Evolutionary conservation across 768 basidiomycete species (phyloP).

Genomic region (Leccinum fibrillosum): DNA sequence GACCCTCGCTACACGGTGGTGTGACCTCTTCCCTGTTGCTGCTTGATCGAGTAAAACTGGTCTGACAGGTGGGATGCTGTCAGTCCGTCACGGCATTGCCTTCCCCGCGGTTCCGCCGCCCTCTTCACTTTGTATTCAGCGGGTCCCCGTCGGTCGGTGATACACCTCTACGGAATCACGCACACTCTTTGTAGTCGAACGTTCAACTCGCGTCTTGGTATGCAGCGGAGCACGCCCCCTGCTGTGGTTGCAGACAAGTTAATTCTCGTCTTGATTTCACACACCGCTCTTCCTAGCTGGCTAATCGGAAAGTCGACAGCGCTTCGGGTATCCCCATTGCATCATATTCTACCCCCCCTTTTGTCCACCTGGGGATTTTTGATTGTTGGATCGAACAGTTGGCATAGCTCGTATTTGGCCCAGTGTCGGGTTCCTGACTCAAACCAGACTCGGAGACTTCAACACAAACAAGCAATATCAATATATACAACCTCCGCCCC

Average conservation of each 20-base stretch:
- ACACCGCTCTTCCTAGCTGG: not conserved
- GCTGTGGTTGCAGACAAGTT: not conserved
- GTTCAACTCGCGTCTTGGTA: not conserved
- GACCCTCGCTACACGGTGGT: not conserved
- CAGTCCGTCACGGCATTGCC: not conserved
- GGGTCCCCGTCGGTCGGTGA: not conserved
- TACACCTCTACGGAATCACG: not conserved
- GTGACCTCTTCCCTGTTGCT: not conserved
- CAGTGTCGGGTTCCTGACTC: constrained; percentile 15
- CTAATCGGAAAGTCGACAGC: not conserved
- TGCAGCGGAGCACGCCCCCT: too few species aligned
- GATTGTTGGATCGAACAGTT: constrained; percentile 21
- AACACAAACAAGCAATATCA: constrained; percentile 20
- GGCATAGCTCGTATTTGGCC: not conserved
- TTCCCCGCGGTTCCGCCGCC: not conserved
- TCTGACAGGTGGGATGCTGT: not conserved
- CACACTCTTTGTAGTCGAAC: not conserved
- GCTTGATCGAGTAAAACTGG: not conserved
- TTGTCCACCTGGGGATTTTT: constrained; percentile 27
- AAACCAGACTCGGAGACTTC: not conserved
- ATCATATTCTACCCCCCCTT: not conserved
- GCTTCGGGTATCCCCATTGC: not conserved
- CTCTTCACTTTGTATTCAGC: not conserved
- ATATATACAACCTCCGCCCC: not conserved
- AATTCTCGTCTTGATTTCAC: not conserved